Base-by-base conservation (phyloP, 306 rosid species). In the Delonix regia region DNA sequence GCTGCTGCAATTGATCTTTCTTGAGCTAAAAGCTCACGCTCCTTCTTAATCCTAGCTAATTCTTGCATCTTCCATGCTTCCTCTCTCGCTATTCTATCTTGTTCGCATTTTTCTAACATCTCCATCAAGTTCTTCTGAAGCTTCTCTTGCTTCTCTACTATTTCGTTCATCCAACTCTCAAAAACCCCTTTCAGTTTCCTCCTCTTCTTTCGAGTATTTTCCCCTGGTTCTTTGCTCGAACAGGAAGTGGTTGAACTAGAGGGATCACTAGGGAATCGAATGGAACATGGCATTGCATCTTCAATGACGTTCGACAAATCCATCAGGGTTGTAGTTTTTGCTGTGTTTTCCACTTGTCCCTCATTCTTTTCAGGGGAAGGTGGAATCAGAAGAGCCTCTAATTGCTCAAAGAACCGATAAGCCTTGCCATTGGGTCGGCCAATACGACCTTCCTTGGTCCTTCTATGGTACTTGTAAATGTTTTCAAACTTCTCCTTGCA, bases 401-500 rank as follows among this genome's bases (percentile, higher is more conserved):
- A 82, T 76, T 89, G 93, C 76, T 93, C 93, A 27, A 89, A 90
- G 75, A 87, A 93, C 65, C 92, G 67, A 53, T 93, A 93, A 36
- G 80, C 66, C 66, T 93, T 93, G 57, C 90, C 84, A 5, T 80
- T 89, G 19, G 85, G 2, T 62, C 76, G 74, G 7, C 84, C 87
- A 4, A 69, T 70, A 75, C 91, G 90, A 0, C 87, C 83, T 63
- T 88, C 98, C 72, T 83, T 89, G 27, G 88, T 91, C 38, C 94
- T 89, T 68, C 80, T 88, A 62, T 89, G 92, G 86, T 93, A 90
- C 90, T 93, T 93, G 75, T 86, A 88, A 33, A 93, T 84, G 84
- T 93, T 93, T 85, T 93, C 97, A 76, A 93, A 93, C 75, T 93
- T 93, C 83, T 93, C 98, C 83, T 87, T 89, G 89, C 98, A 93